Evolutionary conservation across 108 stramenopile species (phyloP).

Genomic region (Cyclotella sp.): DNA sequence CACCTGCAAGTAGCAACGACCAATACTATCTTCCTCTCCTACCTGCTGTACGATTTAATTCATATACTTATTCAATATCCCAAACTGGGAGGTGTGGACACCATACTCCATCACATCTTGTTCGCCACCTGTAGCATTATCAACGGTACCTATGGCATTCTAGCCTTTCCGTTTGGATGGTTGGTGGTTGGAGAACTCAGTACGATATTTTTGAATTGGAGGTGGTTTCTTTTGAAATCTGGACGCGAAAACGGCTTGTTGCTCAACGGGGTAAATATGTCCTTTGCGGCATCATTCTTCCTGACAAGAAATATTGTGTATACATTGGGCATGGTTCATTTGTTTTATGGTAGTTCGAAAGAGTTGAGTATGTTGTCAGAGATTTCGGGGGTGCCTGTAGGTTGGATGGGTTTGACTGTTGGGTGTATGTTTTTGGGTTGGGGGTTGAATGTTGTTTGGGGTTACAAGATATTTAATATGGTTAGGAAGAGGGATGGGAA

Average conservation of each 20-base stretch:
- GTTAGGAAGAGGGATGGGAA: conserved; percentile 8
- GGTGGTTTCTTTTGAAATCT: conserved; percentile 47
- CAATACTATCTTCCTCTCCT: conserved; percentile 46
- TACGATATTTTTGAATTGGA: conserved; percentile 49
- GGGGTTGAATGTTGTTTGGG: conserved; percentile 46
- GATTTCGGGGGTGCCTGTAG: conserved; percentile 26
- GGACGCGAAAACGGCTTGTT: conserved; percentile 2
- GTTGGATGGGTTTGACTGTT: conserved; percentile 29
- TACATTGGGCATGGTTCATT: conserved; percentile 41
- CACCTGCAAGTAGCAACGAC: conserved; percentile 42
- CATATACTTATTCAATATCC: conserved; percentile 46
- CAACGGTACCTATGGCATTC: conserved; percentile 45
- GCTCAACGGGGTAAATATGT: conserved; percentile 16
- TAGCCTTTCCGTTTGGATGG: conserved; percentile 53
- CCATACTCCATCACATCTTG: conserved; percentile 42
- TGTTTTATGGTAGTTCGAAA: conserved; percentile 22
- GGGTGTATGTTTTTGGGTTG: conserved; percentile 45
- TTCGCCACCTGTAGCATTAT: conserved; percentile 40
- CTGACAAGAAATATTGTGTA: conserved; percentile 29
- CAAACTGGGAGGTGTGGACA: conserved; percentile 44
- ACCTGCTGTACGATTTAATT: conserved; percentile 46
- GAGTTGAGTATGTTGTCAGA: conserved; percentile 25
- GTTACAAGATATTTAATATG: conserved; percentile 37
- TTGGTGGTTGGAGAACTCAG: conserved; percentile 40
- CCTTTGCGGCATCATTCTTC: conserved; percentile 46